Percentiles rank a stretch among this genome's conserved stretches.
Evolutionary conservation across 495 filamentous ascomycete species (phyloP).

Genomic region (Lasiosphaeria ovina): DNA sequence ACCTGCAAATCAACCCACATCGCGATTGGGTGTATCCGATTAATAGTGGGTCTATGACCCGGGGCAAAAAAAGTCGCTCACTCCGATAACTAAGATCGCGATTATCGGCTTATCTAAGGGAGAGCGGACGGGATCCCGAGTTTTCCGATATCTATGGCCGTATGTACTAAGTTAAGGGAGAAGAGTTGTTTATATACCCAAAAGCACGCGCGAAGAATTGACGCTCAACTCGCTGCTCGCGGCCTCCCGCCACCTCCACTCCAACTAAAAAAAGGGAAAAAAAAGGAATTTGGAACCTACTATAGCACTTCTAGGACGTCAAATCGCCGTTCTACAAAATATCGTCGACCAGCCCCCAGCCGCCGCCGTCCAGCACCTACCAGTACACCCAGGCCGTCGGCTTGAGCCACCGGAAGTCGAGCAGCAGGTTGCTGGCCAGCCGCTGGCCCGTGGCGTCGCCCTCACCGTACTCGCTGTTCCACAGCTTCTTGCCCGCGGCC

Average conservation of each 20-base stretch:
- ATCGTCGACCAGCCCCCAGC: slow-evolving; percentile 38
- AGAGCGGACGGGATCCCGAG: slow-evolving; percentile 52
- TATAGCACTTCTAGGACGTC: no score
- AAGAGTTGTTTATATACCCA: no score
- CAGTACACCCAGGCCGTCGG: slow-evolving; percentile 44
- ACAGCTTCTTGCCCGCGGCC: slow-evolving; percentile 30
- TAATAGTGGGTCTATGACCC: no score
- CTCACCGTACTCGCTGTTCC: slow-evolving; percentile 44
- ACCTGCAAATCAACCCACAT: no score
- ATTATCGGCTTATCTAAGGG: slow-evolving; percentile 39
- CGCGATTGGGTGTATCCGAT: no score
- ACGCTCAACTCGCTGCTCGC: no score
- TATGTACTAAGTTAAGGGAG: slow-evolving; percentile 1
- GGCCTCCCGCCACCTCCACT: no score
- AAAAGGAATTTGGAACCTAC: no score
- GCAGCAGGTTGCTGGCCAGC: slow-evolving; percentile 33
- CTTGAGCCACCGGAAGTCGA: slow-evolving; percentile 37
- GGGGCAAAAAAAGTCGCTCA: no score
- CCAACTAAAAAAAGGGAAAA: no score
- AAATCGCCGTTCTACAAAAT: no score
- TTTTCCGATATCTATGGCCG: slow-evolving; percentile 31
- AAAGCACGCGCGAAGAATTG: slow-evolving; percentile 6
- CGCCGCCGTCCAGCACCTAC: slow-evolving; percentile 36
- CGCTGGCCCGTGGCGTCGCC: slow-evolving; percentile 31
- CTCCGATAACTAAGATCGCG: neutral